Base-by-base conservation (phyloP, 495 filamentous ascomycete species). In the Daldinia concentrica region DNA sequence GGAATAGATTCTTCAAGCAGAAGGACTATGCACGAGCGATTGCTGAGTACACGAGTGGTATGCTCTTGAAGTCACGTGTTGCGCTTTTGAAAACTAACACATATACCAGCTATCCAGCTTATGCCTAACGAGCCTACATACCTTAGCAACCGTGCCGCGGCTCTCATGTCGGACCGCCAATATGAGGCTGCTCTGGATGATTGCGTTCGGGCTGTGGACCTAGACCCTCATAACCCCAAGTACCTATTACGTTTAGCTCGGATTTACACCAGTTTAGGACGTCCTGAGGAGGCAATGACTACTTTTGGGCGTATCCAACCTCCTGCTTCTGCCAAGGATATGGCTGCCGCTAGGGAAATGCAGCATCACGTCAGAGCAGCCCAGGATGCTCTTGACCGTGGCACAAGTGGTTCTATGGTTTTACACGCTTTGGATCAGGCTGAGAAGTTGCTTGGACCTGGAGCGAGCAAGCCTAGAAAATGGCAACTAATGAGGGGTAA, bases 1-100 rank as follows among this genome's bases (percentile, higher is more conserved):
- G 95, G 32, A 99, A 99, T 83, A 96, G 94, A 74, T 95, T 91
- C 76, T 99, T 97, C 85, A 98, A 97, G 83, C 90, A 92, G 64
- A 90, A 90, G 74, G 90, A 98, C 71, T 99, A 94, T 77, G 81
- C 83, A 41, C 89, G 90, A 71, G 95, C 96, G 22, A 92, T 98
- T 75, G 87, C 92, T 69, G 92, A 97, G 77, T 99, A 98, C 77
- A 94, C 91, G 58, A 97, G 97, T 87, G 95, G 94, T 97, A 80
- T 30, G 79, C 29, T 64, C 8, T 24, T 24, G 19, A 48, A 37
- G 0, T 48, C 22, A 39, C 1, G 11, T 8, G 3, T 64, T 54
- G 6, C 15, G 22, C 22, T 39, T 19, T 58, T 41, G 8, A 34
- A 43, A 58, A 37, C 64, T 68, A n/a, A 76, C 66, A 62, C 52